Conservation (phyloP, 1,284 basidiomycete species). For the Irpex rosettiformis region DNA sequence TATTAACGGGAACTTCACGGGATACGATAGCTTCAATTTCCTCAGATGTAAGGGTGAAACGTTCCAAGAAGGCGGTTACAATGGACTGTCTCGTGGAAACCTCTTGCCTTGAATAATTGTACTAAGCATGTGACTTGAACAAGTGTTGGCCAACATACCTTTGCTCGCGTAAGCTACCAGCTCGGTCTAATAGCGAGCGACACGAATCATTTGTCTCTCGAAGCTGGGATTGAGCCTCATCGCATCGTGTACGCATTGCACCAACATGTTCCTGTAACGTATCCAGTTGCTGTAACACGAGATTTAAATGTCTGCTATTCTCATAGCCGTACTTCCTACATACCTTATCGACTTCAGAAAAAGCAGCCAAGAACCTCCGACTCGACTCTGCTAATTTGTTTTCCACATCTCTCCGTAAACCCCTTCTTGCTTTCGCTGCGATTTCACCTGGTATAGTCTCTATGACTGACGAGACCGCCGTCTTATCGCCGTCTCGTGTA, state of each 20-base stretch:
- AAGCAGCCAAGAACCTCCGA: slow-evolving; percentile 75
- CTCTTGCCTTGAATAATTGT: slow-evolving; percentile 46
- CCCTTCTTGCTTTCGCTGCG: slow-evolving; percentile 69
- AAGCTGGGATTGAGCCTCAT: slow-evolving; percentile 79
- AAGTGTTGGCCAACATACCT: slow-evolving; percentile 44
- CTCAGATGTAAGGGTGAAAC: slow-evolving; percentile 78
- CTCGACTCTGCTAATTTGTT: slow-evolving; percentile 77
- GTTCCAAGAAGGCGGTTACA: slow-evolving; percentile 74
- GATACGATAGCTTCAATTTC: slow-evolving; percentile 77
- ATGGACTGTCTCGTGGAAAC: slow-evolving; percentile 71
- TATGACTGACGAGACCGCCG: slow-evolving; percentile 15
- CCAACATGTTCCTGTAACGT: slow-evolving; percentile 71
- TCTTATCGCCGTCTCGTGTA: slow-evolving; percentile 18
- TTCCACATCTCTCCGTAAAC: slow-evolving; percentile 83
- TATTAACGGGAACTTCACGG: slow-evolving; percentile 72
- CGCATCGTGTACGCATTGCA: slow-evolving; percentile 79
- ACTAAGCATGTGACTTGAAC: neutral
- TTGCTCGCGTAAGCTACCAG: slow-evolving; percentile 78
- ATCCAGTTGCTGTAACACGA: slow-evolving; percentile 66
- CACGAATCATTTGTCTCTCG: slow-evolving; percentile 77
- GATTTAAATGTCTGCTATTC: slow-evolving; percentile 8
- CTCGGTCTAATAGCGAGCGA: slow-evolving; percentile 81
- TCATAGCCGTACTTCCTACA: slow-evolving; percentile 27
- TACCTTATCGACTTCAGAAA: slow-evolving; percentile 86
- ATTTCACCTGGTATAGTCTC: slow-evolving; percentile 42